Evolutionary conservation across 129 eudicot species (phyloP).

Genomic region (Flaveria trinervia): DNA sequence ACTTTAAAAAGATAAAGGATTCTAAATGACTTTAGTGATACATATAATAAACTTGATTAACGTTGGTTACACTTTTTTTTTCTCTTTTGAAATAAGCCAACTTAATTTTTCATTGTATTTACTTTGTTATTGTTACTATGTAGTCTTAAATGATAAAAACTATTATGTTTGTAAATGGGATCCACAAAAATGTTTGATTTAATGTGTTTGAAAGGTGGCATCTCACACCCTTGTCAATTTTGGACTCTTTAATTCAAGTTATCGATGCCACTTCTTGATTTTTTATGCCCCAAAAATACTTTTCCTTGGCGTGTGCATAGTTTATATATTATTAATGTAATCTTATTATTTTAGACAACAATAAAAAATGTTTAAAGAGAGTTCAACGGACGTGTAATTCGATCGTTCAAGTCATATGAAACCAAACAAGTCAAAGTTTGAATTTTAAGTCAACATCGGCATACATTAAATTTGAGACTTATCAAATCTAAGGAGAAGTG

Average conservation of each 20-base stretch:
- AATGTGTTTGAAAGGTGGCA: neutral
- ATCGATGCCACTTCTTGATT: conserved; percentile 32
- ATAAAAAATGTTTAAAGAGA: too few relatives aligned
- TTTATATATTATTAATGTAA: too few relatives aligned
- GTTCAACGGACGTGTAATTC: too few relatives aligned
- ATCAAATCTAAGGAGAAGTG: neutral
- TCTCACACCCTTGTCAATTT: conserved; percentile 25
- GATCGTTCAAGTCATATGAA: neutral
- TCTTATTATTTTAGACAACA: too few relatives aligned
- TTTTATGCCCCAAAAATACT: neutral
- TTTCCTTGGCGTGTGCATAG: neutral
- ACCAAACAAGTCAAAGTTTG: neutral
- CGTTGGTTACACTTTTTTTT: too few relatives aligned
- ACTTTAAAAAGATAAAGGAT: too few relatives aligned
- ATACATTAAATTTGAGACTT: neutral
- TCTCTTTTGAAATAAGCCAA: too few relatives aligned
- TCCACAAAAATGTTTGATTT: conserved; percentile 27
- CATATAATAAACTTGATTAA: too few relatives aligned
- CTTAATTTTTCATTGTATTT: too few relatives aligned
- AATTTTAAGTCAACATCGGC: neutral
- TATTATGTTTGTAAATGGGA: neutral
- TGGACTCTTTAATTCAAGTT: conserved; percentile 12
- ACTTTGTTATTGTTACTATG: too few relatives aligned
- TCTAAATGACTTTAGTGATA: too few relatives aligned
- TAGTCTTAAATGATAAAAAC: neutral